Conservation (phyloP, 2,329 filamentous ascomycete genomes). For the Beauveria sp. region DNA sequence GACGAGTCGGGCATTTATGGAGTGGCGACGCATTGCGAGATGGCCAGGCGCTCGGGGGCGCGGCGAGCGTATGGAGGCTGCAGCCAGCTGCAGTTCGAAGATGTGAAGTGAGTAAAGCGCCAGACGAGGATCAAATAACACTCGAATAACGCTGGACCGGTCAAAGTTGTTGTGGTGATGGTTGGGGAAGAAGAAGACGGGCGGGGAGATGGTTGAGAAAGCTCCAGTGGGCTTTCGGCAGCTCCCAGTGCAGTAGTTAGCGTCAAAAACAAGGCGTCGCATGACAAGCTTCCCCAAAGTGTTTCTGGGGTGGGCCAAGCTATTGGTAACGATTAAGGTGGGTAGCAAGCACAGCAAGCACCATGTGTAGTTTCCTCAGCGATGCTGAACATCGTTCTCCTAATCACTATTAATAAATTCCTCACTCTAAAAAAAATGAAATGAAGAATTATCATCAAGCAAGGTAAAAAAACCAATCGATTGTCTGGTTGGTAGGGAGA, state of each 20-base stretch:
- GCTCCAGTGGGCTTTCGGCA: neutral
- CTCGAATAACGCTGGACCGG: neutral
- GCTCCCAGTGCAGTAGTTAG: neutral
- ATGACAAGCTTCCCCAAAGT: conserved; percentile 5
- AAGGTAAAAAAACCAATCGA: too few species aligned
- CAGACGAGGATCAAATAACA: neutral
- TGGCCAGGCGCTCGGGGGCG: conserved; percentile 1
- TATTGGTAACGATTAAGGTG: too few species aligned
- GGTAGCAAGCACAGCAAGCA: too few species aligned
- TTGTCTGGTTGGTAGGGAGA: too few species aligned
- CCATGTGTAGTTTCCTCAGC: too few species aligned
- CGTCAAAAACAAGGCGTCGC: neutral
- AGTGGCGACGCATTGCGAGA: conserved; percentile 25
- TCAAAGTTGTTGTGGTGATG: neutral
- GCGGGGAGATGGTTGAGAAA: neutral
- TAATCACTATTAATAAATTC: too few species aligned
- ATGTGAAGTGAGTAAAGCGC: neutral
- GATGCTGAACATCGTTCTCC: too few species aligned
- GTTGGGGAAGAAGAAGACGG: neutral
- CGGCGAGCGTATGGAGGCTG: neutral
- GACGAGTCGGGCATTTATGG: conserved; percentile 22
- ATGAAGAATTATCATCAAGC: too few species aligned
- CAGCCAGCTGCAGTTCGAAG: neutral
- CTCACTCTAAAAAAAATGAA: too few species aligned
- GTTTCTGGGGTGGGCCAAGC: neutral